Evolutionary conservation across 73 alveolate genomes (phyloP).

Genomic region (Symbiodinium natans): DNA sequence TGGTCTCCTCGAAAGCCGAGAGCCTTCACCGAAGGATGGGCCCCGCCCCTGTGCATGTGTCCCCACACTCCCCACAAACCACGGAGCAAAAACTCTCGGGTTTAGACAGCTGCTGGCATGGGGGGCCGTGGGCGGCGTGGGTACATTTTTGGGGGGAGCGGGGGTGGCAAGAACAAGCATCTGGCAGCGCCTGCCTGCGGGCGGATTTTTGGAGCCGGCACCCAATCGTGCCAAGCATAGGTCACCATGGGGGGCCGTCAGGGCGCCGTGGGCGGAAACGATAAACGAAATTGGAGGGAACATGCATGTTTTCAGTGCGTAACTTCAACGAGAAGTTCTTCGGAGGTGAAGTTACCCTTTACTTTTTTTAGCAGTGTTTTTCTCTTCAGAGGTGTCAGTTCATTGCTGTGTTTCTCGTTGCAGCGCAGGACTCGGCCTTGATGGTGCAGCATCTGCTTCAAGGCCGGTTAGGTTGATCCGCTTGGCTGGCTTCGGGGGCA

Average conservation of each 20-base stretch:
- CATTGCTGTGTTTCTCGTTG: neutral
- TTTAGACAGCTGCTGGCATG: too few species aligned
- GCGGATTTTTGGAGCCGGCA: neutral
- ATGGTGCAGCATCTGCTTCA: neutral
- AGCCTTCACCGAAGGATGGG: too few species aligned
- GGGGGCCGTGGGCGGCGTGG: too few species aligned
- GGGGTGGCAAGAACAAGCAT: too few species aligned
- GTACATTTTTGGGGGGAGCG: too few species aligned
- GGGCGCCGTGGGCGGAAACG: neutral
- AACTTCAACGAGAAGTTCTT: neutral
- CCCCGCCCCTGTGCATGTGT: neutral
- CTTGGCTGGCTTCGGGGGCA: neutral
- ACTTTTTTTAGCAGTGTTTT: neutral
- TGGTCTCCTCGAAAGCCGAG: too few species aligned
- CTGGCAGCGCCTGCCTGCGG: too few species aligned
- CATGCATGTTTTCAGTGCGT: neutral
- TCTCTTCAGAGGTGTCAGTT: neutral
- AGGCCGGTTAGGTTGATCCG: neutral
- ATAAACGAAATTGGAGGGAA: neutral
- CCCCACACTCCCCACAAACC: neutral
- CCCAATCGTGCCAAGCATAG: neutral
- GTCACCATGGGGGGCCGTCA: neutral
- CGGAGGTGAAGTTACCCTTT: neutral
- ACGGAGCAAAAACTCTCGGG: neutral
- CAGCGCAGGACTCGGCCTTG: neutral